Evolutionary conservation across 257 asterid species (phyloP).

Genomic region (Galeopsis tetrahit): DNA sequence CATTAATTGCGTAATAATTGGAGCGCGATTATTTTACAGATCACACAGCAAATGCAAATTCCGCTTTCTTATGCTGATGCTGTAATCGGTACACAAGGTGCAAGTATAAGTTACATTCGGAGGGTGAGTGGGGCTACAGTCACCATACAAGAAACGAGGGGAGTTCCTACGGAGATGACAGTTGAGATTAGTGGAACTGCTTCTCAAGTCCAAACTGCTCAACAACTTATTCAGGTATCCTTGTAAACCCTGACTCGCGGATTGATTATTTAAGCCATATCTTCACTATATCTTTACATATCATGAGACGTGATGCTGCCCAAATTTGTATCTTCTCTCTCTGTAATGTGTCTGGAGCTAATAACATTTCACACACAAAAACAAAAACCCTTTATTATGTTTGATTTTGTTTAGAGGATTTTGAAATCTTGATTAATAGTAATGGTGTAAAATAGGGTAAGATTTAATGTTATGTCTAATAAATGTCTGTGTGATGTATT

Average conservation of each 20-base stretch:
- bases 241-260: slow-evolving; percentile 1
- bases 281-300: neutral
- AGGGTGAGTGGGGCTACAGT: slow-evolving; percentile 95
- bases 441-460: no score
- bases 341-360: neutral
- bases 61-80: slow-evolving; percentile 98
- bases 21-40: slow-evolving; percentile 46
- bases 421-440: no score
- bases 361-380: neutral
- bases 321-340: neutral
- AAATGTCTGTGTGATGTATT: no score
- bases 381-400: no score
- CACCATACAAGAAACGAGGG: slow-evolving; percentile 92
- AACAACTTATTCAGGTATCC: slow-evolving; percentile 87
- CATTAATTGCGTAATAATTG: slow-evolving; percentile 22
- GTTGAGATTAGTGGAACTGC: slow-evolving; percentile 95
- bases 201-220: slow-evolving; percentile 95
- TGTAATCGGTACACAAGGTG: slow-evolving; percentile 89
- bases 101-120: slow-evolving; percentile 90
- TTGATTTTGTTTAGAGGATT: no score
- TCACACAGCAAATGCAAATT: slow-evolving; percentile 81
- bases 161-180: slow-evolving; percentile 95
- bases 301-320: neutral
- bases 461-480: no score
- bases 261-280: neutral